Evolutionary conservation across 345 rosid species (phyloP).

Genomic region (Salix dunnii): DNA sequence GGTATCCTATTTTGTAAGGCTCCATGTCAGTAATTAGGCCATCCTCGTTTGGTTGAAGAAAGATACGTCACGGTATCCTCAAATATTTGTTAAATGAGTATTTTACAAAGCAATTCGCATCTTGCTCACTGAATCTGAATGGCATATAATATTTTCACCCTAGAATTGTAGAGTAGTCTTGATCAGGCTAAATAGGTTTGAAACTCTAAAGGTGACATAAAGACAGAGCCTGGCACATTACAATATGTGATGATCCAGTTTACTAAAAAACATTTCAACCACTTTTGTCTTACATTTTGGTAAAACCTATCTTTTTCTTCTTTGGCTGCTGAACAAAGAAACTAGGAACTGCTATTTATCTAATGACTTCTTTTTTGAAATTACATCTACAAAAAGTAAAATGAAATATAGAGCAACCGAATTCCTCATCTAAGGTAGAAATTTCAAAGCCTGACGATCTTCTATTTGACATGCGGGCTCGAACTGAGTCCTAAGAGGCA

Average conservation of each 20-base stretch:
- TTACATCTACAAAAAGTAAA: not conserved
- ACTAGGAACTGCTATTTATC: not conserved
- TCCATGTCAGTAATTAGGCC: not conserved
- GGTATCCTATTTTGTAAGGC: not conserved
- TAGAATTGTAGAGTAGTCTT: not conserved
- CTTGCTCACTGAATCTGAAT: not conserved
- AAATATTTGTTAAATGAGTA: not conserved
- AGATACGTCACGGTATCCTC: not conserved
- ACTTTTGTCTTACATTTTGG: not conserved
- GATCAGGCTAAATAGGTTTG: not conserved
- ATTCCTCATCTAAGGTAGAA: not conserved
- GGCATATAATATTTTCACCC: not conserved
- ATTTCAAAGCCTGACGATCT: not conserved
- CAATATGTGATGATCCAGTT: not conserved
- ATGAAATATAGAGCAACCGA: not conserved
- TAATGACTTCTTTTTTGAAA: not conserved
- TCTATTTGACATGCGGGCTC: not conserved
- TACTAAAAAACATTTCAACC: not conserved
- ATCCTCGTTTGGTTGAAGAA: not conserved
- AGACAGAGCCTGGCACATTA: not conserved
- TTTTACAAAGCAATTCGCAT: not conserved
- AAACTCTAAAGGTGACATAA: not conserved
- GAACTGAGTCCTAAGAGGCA: not conserved
- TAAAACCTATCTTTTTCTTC: not conserved
- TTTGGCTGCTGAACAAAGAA: not conserved